These are phyloP conservation scores for Pleurostoma richardsiae DNA, from an alignment of 2,329 filamentous ascomycete species.

Conservation along the genomic window DNA sequence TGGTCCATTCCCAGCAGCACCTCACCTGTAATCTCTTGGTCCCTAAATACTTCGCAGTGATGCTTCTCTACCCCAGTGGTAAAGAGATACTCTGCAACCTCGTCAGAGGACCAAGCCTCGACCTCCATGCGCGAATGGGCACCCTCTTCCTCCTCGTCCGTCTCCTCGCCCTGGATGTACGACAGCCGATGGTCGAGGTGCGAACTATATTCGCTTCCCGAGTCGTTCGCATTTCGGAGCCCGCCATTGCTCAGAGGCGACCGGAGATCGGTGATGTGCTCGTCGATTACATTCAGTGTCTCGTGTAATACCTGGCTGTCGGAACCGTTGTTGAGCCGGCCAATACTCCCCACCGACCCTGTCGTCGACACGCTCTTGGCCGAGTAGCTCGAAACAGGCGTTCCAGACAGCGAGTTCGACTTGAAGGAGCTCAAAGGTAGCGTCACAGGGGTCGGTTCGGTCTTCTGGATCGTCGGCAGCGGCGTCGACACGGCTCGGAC, in stretches of 20 bases:
- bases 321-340: conserved; percentile 32
- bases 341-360: conserved; percentile 1
- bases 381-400: conserved; percentile 7
- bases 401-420: conserved; percentile 19
- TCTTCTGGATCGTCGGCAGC: conserved; percentile 6
- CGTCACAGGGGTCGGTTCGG: conserved; percentile 26
- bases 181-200: conserved; percentile 73
- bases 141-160: conserved; percentile 81
- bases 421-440: conserved; percentile 37
- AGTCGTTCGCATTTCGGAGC: conserved; percentile 61
- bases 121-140: conserved; percentile 69
- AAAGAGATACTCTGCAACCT: conserved; percentile 87
- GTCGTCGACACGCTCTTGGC: conserved; percentile 15
- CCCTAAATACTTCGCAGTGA: conserved; percentile 90
- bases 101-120: conserved; percentile 69
- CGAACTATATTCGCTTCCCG: conserved; percentile 85
- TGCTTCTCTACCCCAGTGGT: conserved; percentile 78
- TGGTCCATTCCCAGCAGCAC: conserved; percentile 94
- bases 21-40: conserved; percentile 94
- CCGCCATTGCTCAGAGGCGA: conserved; percentile 47
- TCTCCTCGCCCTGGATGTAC: conserved; percentile 91
- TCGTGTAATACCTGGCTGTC: conserved; percentile 85
- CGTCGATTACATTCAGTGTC: conserved; percentile 91
- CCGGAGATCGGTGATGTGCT: conserved; percentile 86
- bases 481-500: conserved; percentile 13